These are phyloP conservation scores for Hyphopichia fennica DNA, from an alignment of 1,139 yeast genomes.

Conservation along the genomic window DNA sequence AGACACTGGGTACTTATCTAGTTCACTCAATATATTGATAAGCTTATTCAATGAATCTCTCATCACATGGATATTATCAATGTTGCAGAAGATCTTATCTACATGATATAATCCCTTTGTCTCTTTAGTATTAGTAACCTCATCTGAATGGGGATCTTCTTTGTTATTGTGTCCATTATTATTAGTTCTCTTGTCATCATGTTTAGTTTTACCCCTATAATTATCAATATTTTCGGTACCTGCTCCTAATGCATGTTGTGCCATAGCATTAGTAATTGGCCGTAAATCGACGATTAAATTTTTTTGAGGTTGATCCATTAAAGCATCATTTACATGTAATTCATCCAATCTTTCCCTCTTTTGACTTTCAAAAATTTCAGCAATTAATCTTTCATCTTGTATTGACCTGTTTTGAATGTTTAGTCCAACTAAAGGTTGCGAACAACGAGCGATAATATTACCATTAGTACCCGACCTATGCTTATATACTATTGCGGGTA, in stretches of 20 bases:
- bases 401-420: conserved; percentile 79
- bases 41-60: conserved; percentile 75
- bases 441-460: conserved; percentile 81
- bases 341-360: conserved; percentile 27
- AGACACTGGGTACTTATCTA: conserved; percentile 53
- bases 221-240: conserved; percentile 93
- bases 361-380: conserved; percentile 64
- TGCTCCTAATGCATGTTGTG: conserved; percentile 95
- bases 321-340: conserved; percentile 17
- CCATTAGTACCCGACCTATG: conserved; percentile 59
- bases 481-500: conserved; percentile 80
- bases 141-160: conserved; percentile 1
- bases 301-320: conserved; percentile 45
- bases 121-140: neutral
- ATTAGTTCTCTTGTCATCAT: conserved; percentile 7
- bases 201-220: conserved; percentile 46
- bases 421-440: conserved; percentile 92
- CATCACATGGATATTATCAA: conserved; percentile 95
- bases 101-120: conserved; percentile 20
- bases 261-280: conserved; percentile 93
- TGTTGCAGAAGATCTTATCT: conserved; percentile 77
- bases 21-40: conserved; percentile 61
- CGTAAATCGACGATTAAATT: conserved; percentile 88
- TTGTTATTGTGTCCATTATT: neutral
- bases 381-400: conserved; percentile 83